Percentiles rank a stretch among this genome's conserved stretches.
These are phyloP conservation scores for Sodiomyces alkalinus DNA, from an alignment of 2,329 filamentous ascomycete species.

Conservation along the genomic window DNA sequence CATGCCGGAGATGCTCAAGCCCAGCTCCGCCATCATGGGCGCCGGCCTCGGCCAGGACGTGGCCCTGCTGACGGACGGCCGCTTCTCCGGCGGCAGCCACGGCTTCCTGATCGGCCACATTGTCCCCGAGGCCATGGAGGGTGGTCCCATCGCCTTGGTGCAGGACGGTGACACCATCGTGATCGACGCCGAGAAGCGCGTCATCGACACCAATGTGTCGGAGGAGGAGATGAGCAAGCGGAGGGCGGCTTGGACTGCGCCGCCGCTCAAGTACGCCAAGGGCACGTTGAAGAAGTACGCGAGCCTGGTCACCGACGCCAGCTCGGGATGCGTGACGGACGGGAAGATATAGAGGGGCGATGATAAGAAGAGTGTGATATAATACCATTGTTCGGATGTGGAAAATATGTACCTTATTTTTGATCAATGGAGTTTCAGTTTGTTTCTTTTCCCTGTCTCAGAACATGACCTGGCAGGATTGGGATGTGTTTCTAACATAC, in stretches of 20 bases:
- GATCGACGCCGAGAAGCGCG: slow-evolving; percentile 65
- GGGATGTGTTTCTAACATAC: slow-evolving; percentile 1
- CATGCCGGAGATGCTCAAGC: slow-evolving; percentile 92
- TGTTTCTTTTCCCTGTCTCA: neutral
- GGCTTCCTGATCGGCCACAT: slow-evolving; percentile 82
- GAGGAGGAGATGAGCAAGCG: slow-evolving; percentile 48
- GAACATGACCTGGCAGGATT: no score
- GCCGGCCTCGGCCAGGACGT: slow-evolving; percentile 66
- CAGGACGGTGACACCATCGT: slow-evolving; percentile 64
- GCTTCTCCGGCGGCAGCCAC: slow-evolving; percentile 70
- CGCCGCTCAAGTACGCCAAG: slow-evolving; percentile 39
- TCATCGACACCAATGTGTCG: slow-evolving; percentile 51
- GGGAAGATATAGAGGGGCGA: slow-evolving; percentile 1
- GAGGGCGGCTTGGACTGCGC: slow-evolving; percentile 45
- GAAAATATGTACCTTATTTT: no score
- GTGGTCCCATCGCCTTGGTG: slow-evolving; percentile 74
- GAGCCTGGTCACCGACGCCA: slow-evolving; percentile 39
- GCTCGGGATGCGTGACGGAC: slow-evolving; percentile 43
- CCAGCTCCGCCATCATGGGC: slow-evolving; percentile 85
- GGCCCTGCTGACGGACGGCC: slow-evolving; percentile 58
- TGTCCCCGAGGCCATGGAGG: slow-evolving; percentile 73
- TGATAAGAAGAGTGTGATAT: slow-evolving; percentile 7
- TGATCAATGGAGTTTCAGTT: neutral
- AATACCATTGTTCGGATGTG: neutral
- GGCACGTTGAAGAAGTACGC: slow-evolving; percentile 62